Conservation (phyloP, 2,329 filamentous ascomycete species). For the Dothideomycetes sp. region DNA sequence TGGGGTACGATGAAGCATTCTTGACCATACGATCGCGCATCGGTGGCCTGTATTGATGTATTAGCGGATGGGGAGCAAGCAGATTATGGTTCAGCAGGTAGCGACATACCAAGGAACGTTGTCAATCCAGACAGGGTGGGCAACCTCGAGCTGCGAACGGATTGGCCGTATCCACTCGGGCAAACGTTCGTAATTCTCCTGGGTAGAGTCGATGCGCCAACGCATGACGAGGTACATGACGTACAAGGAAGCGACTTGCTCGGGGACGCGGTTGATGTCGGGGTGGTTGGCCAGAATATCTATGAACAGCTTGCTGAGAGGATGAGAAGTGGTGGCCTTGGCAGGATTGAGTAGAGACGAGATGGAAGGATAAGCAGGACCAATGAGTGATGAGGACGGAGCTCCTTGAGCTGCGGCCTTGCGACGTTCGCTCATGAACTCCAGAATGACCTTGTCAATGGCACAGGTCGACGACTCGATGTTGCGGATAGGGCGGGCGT, state of each 20-base stretch:
- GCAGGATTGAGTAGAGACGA: slow-evolving; percentile 67
- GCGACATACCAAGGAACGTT: slow-evolving; percentile 57
- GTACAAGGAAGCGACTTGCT: slow-evolving; percentile 73
- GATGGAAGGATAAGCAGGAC: slow-evolving; percentile 71
- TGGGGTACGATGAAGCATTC: slow-evolving; percentile 49
- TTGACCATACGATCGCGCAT: slow-evolving; percentile 60
- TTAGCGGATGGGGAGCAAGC: not conserved
- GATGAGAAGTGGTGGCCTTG: slow-evolving; percentile 52
- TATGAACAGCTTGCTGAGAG: slow-evolving; percentile 74
- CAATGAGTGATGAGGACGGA: slow-evolving; percentile 56
- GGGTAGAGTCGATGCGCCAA: slow-evolving; percentile 73
- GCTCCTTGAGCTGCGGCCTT: slow-evolving; percentile 58
- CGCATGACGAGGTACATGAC: slow-evolving; percentile 77
- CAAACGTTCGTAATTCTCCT: slow-evolving; percentile 68
- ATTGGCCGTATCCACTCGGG: slow-evolving; percentile 64
- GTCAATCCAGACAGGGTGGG: slow-evolving; percentile 76
- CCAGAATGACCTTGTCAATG: slow-evolving; percentile 68
- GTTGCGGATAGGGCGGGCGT: slow-evolving; percentile 41
- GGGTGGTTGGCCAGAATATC: slow-evolving; percentile 81
- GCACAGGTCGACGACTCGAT: slow-evolving; percentile 62
- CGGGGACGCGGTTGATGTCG: slow-evolving; percentile 61
- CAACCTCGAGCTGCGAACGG: slow-evolving; percentile 53
- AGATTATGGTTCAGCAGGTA: not conserved
- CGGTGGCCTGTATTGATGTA: slow-evolving; percentile 40
- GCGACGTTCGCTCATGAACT: slow-evolving; percentile 63